Evolutionary conservation across 768 basidiomycete genomes (phyloP).

Genomic region (Leccinum uliginosum): DNA sequence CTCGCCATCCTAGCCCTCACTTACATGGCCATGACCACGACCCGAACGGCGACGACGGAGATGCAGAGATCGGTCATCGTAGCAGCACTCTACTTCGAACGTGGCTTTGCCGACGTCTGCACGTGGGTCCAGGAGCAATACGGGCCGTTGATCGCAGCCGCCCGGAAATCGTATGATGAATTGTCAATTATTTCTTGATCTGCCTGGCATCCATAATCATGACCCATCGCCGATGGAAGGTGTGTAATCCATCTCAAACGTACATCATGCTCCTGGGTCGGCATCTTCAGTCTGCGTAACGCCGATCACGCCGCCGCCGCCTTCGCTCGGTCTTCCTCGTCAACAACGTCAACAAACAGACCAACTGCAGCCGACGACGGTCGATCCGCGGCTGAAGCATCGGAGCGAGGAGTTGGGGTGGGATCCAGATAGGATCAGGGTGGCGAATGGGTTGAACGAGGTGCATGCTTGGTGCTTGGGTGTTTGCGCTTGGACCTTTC

Average conservation of each 20-base stretch:
- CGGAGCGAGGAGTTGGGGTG: constrained; percentile 28
- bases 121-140: constrained; percentile 38
- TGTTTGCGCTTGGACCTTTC: background rate
- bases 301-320: constrained; percentile 30
- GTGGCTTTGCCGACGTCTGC: constrained; percentile 35
- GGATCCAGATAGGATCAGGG: constrained; percentile 19
- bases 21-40: background rate
- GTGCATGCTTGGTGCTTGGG: constrained; percentile 10
- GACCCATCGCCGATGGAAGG: constrained; percentile 35
- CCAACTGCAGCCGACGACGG: constrained; percentile 5
- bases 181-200: constrained; percentile 14
- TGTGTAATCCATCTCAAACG: constrained; percentile 15
- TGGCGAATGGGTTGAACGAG: constrained; percentile 15
- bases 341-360: constrained; percentile 1
- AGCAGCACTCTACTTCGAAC: constrained; percentile 39
- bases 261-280: constrained; percentile 17
- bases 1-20: no score
- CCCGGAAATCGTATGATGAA: constrained; percentile 25
- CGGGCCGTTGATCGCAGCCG: constrained; percentile 33
- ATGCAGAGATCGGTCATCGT: constrained; percentile 35
- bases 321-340: constrained; percentile 6
- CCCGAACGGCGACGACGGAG: background rate
- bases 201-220: constrained; percentile 3
- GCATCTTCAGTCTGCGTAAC: constrained; percentile 27
- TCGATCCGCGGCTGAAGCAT: constrained; percentile 30